Evolutionary conservation across 2,329 filamentous ascomycete species (phyloP), one percentile per base, ranked within the genome.

Genomic region (Neofusicoccum sp.): DNA sequence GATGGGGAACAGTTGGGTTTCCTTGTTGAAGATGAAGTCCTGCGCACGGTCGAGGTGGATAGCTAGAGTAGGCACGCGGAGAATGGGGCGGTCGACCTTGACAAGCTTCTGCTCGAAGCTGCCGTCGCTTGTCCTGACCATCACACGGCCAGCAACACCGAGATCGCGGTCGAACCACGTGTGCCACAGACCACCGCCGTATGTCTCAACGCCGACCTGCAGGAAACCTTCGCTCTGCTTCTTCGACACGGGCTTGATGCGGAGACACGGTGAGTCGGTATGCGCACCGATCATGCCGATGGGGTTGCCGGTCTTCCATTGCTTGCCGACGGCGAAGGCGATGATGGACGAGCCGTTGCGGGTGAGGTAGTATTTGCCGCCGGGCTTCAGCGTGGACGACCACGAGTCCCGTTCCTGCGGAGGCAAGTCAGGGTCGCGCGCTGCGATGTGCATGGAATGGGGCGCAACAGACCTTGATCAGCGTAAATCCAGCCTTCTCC

Each of bases 141-240:
- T 88, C 12, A 90, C 90, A 62, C 95, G 85, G 7, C 95, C 95
- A 33, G 95, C 95, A 58, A 98, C 86, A 68, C 90, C 89, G 64
- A 99, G 80, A 74, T 99, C 95, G 54, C 95, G 88, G 75, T 99
- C 95, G 72, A 99, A 99, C 95, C 86, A 99, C 48, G 91, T 96
- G 76, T 97, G 93, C 93, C 93, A 98, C 70, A 98, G 88, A 60
- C 95, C 95, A 63, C 95, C 95, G 58, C 95, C 95, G 71, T 99
- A 99, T 1, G 91, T 93, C 81, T 99, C 95, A 56, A 97, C 93
- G 58, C 93, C 95, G 61, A 99, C 88, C 77, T 99, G 95, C 64
- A 97, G 78, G 75, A 95, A 99, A 11, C 93, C 93, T 65, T 90
- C 89, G 60, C 85, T 87, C 70, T 85, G 84, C 79, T 93, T 95